Base-by-base conservation (phyloP, 192 early-diverging fungal species). In the Dispira simplex region DNA sequence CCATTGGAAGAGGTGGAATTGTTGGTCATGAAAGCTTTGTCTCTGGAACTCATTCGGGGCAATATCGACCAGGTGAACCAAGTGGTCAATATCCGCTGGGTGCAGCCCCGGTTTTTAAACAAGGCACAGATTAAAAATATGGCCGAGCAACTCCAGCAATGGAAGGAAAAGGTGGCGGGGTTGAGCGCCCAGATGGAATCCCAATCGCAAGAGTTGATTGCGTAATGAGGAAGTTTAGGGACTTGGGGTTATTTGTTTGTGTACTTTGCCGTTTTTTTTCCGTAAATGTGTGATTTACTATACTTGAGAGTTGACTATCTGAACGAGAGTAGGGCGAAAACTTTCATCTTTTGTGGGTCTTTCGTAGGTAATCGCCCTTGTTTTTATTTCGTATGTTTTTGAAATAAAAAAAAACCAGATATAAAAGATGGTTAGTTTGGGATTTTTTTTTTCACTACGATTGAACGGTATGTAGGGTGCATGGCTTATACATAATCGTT, bases 1-100 rank as follows among this genome's bases (percentile, higher is more conserved):
- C 70, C 80, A 1, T 46, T 82, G 25, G 86, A 90, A 44, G 89
- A 95, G 70, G 95, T 97, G 11, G 97, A 99, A 79, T 91, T 95
- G 68, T 69, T 99, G 67, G 85, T 98, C 25, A 99, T 99, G 97
- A 95, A 95, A 78, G 95, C 93, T 13, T 71, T 99, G 67, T 88
- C 89, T 51, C 77, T 99, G 57, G 92, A 90, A 0, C 70, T 99
- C 64, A 89, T 99, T 69, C 81, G 83, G 62, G 97, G 97, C 21
- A 84, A 82, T 43, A 95, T 99, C 72, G 94, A 99, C 66, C 93
- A 99, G 75, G 92, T 99, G 23, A 91, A 90, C 39, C 75, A 84
- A 64, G 77, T 87, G 12, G 90, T 99, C 10, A 79, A 77, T 43
- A 86, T 99, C 44, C 84, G 91, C 58, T 98, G 97, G 97, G 97